Evolutionary conservation across 441 rosid genomes (phyloP).

Genomic region (Hura crepitans): DNA sequence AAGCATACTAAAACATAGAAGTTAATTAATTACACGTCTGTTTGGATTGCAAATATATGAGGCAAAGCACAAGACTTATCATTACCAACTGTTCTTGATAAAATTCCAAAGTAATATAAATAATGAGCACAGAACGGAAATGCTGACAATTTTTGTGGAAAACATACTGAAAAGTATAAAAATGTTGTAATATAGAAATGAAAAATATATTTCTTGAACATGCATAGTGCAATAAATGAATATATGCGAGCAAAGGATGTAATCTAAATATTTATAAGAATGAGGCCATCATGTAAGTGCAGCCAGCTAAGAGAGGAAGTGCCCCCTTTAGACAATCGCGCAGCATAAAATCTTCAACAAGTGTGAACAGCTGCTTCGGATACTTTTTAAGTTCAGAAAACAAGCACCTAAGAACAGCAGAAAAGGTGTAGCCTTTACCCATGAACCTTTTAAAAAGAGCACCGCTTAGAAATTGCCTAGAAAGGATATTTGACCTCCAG

Average conservation of each 20-base stretch:
- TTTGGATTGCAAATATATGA: not conserved
- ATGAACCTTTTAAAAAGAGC: not conserved
- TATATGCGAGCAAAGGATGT: not conserved
- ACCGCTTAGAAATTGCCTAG: not conserved
- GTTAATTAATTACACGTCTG: conserved; percentile 3
- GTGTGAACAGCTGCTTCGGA: not conserved
- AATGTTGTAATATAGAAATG: not conserved
- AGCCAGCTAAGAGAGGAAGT: conserved; percentile 8
- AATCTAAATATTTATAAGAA: not conserved
- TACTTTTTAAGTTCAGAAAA: not conserved
- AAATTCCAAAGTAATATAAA: not conserved
- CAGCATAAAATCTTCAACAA: not conserved
- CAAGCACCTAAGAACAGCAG: not conserved
- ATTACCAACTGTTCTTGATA: conserved; percentile 2
- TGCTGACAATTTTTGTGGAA: not conserved
- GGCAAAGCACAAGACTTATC: not conserved
- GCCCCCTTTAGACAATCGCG: not conserved
- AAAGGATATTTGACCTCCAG: not conserved
- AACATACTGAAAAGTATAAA: not conserved
- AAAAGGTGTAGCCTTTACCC: not conserved
- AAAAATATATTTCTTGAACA: no score
- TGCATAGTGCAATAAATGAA: not conserved
- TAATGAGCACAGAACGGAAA: not conserved
- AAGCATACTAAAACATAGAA: not conserved
- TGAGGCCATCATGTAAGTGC: not conserved